phyloP scores from a whole-genome alignment of 2,329 filamentous ascomycete genomes.

The Diaporthe australafricana region DNA sequence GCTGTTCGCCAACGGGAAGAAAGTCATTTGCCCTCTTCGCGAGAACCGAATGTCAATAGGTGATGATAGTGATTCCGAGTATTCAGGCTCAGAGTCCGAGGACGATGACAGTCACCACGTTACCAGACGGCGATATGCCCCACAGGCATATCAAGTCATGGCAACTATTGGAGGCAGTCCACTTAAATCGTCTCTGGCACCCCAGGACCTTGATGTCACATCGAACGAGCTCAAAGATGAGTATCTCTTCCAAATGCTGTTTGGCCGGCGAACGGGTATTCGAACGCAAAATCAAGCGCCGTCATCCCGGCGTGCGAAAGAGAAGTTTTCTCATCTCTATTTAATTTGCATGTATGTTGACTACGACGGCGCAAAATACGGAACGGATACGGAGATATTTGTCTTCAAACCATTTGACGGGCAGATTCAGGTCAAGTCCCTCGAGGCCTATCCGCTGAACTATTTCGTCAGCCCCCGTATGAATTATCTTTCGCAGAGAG shows the following conservation, averaged over 20 bases:
- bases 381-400: slow-evolving; percentile 32
- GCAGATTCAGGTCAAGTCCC: slow-evolving; percentile 40
- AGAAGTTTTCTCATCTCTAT: neutral
- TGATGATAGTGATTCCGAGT: too few relatives aligned
- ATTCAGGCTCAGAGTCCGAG: too few relatives aligned
- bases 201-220: too few relatives aligned
- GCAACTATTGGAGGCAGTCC: neutral
- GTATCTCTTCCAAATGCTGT: neutral
- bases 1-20: neutral
- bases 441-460: slow-evolving; percentile 43
- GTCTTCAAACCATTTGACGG: slow-evolving; percentile 44
- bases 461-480: neutral
- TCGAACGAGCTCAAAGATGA: neutral
- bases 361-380: neutral
- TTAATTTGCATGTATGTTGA: neutral
- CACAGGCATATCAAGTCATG: neutral
- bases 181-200: neutral
- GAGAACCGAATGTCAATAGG: neutral
- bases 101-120: neutral
- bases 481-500: slow-evolving; percentile 34
- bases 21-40: neutral
- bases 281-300: too few relatives aligned
- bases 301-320: neutral
- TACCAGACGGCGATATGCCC: neutral
- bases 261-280: too few relatives aligned